Percentiles rank a stretch among this genome's conserved stretches.
phyloP scores from a whole-genome alignment of 2,329 filamentous ascomycete genomes.

The Chrysoporthe cubensis region DNA sequence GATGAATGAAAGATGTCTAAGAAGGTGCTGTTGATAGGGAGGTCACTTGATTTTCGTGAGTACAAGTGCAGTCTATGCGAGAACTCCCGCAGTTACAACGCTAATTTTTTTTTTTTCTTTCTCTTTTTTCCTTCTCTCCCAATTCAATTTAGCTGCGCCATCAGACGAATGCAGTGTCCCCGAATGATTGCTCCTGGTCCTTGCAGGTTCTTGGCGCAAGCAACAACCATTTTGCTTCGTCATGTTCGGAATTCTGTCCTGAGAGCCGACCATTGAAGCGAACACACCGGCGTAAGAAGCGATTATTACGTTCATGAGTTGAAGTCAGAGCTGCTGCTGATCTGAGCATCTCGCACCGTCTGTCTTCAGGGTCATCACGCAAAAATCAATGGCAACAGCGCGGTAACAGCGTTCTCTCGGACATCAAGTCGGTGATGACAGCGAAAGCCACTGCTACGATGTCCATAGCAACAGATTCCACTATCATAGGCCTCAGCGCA shows the following conservation, averaged over 20 bases:
- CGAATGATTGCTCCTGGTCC: not conserved
- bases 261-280: not conserved
- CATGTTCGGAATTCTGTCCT: not conserved
- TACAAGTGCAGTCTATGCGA: not conserved
- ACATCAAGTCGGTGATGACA: not conserved
- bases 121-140: no score
- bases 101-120: not conserved
- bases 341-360: not conserved
- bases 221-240: conserved; percentile 4
- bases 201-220: conserved; percentile 9
- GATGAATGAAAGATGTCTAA: not conserved
- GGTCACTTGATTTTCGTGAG: not conserved
- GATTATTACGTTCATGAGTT: not conserved
- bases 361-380: no score
- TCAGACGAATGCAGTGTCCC: not conserved
- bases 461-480: not conserved
- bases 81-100: not conserved
- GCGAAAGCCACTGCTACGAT: not conserved
- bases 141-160: not conserved
- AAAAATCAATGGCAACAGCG: no score
- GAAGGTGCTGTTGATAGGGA: not conserved
- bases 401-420: not conserved
- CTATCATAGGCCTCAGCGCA: not conserved
- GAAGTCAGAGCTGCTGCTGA: not conserved
- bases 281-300: not conserved